Evolutionary conservation across 2,329 filamentous ascomycete genomes (phyloP).

Genomic region (Pyrenophora teres): DNA sequence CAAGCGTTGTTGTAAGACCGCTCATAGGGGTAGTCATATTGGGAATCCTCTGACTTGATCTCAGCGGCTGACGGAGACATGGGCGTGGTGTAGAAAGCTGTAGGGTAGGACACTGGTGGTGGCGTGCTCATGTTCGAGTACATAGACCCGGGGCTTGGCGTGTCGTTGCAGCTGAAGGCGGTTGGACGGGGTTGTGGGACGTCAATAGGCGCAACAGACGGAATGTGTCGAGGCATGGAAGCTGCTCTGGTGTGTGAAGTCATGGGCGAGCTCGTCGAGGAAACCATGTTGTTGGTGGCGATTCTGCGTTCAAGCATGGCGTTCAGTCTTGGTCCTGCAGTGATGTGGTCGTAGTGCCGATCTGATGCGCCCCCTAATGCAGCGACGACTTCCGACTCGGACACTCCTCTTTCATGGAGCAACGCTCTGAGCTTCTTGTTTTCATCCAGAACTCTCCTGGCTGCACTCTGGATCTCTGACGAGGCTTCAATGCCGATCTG

Average conservation of each 20-base stretch:
- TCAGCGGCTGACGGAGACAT: constrained; percentile 26
- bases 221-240: constrained; percentile 23
- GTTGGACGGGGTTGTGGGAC: constrained; percentile 29
- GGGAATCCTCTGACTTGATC: constrained; percentile 32
- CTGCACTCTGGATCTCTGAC: constrained; percentile 72
- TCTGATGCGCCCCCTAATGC: constrained; percentile 33
- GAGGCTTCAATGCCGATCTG: constrained; percentile 69
- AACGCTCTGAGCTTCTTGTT: constrained; percentile 67
- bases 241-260: constrained; percentile 18
- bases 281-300: constrained; percentile 26
- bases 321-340: constrained; percentile 33
- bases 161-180: constrained; percentile 33
- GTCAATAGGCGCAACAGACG: constrained; percentile 27
- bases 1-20: constrained; percentile 28
- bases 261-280: constrained; percentile 25
- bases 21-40: constrained; percentile 32
- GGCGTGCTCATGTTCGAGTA: constrained; percentile 40
- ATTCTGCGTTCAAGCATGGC: constrained; percentile 41
- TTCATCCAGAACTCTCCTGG: constrained; percentile 70
- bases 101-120: constrained; percentile 28
- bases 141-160: constrained; percentile 40
- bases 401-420: constrained; percentile 62
- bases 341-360: constrained; percentile 33
- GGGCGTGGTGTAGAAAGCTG: constrained; percentile 28
- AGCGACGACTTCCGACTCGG: constrained; percentile 57